Conservation (phyloP, 192 early-diverging fungal species). For the Cladochytrium replicatum region DNA sequence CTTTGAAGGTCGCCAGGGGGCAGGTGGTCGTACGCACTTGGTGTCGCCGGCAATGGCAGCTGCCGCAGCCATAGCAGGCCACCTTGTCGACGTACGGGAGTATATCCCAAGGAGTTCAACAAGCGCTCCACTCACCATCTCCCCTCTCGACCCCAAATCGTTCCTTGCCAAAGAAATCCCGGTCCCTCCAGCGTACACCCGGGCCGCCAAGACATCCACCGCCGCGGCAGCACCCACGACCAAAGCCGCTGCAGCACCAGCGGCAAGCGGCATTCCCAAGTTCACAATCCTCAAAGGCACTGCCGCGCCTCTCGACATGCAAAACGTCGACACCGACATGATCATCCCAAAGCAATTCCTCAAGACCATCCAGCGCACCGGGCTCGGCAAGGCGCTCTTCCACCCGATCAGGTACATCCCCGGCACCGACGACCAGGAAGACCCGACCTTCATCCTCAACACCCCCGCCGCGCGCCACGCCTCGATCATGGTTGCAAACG, state of each 20-base stretch:
- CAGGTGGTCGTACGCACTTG: conserved; percentile 57
- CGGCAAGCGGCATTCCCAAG: conserved; percentile 37
- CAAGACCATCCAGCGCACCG: conserved; percentile 64
- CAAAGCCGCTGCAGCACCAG: conserved; percentile 3
- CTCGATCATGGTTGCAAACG: conserved; percentile 45
- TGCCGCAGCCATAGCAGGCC: conserved; percentile 54
- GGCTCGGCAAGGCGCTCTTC: conserved; percentile 53
- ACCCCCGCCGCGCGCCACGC: conserved; percentile 36
- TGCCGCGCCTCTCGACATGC: conserved; percentile 46
- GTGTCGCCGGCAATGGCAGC: conserved; percentile 60
- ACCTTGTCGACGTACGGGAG: conserved; percentile 51
- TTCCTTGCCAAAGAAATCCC: conserved; percentile 21
- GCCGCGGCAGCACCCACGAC: conserved; percentile 2
- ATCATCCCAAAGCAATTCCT: conserved; percentile 71
- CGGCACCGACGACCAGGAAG: conserved; percentile 31
- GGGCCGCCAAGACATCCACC: too few relatives aligned
- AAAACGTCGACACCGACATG: conserved; percentile 65
- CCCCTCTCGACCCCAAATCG: conserved; percentile 24
- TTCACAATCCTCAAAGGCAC: conserved; percentile 51
- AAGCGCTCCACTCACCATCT: too few relatives aligned
- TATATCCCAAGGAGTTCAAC: conserved; percentile 17
- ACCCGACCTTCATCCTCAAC: conserved; percentile 55
- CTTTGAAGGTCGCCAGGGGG: conserved; percentile 63
- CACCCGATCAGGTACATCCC: conserved; percentile 48
- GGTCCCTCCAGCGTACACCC: conserved; percentile 3